Conservation (phyloP, 179 eudicot species). For the Heliamphora ciliata region DNA sequence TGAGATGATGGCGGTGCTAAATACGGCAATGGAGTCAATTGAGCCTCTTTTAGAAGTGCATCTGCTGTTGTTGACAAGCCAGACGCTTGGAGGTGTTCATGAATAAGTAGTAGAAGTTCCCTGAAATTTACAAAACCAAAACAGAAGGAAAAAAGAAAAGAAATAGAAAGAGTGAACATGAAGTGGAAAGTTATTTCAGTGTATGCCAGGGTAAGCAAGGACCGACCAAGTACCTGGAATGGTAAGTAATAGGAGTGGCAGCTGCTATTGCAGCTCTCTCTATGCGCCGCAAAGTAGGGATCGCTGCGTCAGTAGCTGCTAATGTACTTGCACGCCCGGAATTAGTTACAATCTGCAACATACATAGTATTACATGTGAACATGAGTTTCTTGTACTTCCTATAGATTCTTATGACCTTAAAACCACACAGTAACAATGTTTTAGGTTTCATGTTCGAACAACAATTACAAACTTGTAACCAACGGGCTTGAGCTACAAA, state of each 20-base stretch:
- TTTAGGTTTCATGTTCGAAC: too few species aligned
- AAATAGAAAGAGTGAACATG: constrained; percentile 1
- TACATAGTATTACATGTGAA: background rate
- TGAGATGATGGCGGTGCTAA: constrained; percentile 59
- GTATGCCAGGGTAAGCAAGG: background rate
- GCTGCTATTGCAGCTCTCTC: constrained; percentile 99
- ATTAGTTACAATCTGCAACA: constrained; percentile 74
- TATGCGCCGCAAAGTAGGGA: constrained; percentile 83
- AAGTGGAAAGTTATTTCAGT: too few species aligned
- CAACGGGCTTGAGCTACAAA: too few species aligned
- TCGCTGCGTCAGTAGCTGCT: constrained; percentile 97
- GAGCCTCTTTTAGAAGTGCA: constrained; percentile 78
- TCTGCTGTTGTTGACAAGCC: constrained; percentile 74
- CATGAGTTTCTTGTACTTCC: background rate
- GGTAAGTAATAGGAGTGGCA: constrained; percentile 93
- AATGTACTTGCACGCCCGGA: constrained; percentile 96
- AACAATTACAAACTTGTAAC: too few species aligned
- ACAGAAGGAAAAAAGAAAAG: constrained; percentile 12
- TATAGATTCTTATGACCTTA: background rate
- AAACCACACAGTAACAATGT: too few species aligned
- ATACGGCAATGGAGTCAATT: constrained; percentile 72
- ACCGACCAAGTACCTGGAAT: constrained; percentile 49
- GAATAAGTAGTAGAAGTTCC: constrained; percentile 84
- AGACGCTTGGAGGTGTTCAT: constrained; percentile 91
- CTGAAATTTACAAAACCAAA: constrained; percentile 34